Conservation (phyloP, 768 basidiomycete genomes). For the Lentinula boryana region DNA sequence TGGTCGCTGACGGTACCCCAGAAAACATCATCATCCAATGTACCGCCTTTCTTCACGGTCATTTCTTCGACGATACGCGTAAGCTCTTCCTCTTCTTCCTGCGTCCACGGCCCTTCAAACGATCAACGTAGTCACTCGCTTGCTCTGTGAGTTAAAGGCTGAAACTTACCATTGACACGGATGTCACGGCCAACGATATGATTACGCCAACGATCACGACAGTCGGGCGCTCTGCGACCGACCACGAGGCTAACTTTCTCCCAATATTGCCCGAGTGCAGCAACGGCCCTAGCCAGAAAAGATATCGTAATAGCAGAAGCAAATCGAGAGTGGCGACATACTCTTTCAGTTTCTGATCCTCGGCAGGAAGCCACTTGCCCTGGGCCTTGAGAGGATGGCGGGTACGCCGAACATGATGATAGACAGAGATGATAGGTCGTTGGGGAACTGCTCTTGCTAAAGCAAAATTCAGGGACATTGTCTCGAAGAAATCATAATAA, state of each 20-base stretch:
- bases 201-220: constrained; percentile 82
- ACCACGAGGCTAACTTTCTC: constrained; percentile 68
- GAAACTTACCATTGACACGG: constrained; percentile 46
- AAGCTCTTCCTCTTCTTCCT: constrained; percentile 72
- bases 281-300: constrained; percentile 51
- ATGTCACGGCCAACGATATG: constrained; percentile 66
- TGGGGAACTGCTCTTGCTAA: constrained; percentile 65
- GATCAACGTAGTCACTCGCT: neutral
- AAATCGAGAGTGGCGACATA: constrained; percentile 24
- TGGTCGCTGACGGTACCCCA: constrained; percentile 73
- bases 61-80: constrained; percentile 71
- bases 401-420: constrained; percentile 69
- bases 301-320: neutral
- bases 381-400: constrained; percentile 66
- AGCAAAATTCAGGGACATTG: constrained; percentile 1
- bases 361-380: constrained; percentile 63
- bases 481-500: neutral
- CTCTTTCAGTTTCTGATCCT: constrained; percentile 62
- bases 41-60: constrained; percentile 66
- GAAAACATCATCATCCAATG: constrained; percentile 74
- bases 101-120: constrained; percentile 59
- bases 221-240: constrained; percentile 73
- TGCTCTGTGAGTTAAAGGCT: neutral
- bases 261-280: constrained; percentile 71
- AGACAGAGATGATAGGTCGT: constrained; percentile 79